These are phyloP conservation scores for Hypsizygus ulmarius DNA, from an alignment of 1,284 basidiomycete genomes.

Conservation along the genomic window DNA sequence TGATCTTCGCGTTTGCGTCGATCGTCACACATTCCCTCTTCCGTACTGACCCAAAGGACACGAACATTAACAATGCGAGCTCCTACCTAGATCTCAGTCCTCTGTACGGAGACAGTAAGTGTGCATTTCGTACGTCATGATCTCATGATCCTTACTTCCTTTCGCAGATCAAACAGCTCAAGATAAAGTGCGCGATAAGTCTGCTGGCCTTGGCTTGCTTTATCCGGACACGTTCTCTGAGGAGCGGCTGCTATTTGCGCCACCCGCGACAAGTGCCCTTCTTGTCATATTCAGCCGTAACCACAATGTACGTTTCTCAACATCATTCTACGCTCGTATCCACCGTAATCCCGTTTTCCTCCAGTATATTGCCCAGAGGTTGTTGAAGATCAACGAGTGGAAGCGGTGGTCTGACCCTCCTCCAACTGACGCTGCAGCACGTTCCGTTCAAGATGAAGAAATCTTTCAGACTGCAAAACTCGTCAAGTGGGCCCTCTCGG, in stretches of 20 bases:
- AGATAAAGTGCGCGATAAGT: conserved; percentile 40
- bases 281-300: conserved; percentile 51
- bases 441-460: conserved; percentile 45
- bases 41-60: conserved; percentile 36
- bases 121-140: not conserved
- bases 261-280: conserved; percentile 47
- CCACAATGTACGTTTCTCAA: conserved; percentile 39
- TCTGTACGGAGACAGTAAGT: conserved; percentile 41
- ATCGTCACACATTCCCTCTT: conserved; percentile 48
- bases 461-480: conserved; percentile 55
- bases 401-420: conserved; percentile 38
- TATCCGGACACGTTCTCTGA: conserved; percentile 45
- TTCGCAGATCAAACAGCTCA: conserved; percentile 34
- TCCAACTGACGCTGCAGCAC: conserved; percentile 28
- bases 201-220: conserved; percentile 39
- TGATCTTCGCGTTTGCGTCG: conserved; percentile 48
- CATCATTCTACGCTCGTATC: not conserved
- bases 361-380: conserved; percentile 49
- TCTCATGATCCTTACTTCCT: conserved; percentile 6
- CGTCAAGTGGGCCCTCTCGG: conserved; percentile 34
- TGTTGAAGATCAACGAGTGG: conserved; percentile 53
- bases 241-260: conserved; percentile 50
- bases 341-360: not conserved
- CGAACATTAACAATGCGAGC: conserved; percentile 50
- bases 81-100: conserved; percentile 58